A percentile compares a stretch with the other conserved stretches of the same genome.
Evolutionary conservation across 1,284 basidiomycete species (phyloP).

Genomic region (Ustilago esculenta): DNA sequence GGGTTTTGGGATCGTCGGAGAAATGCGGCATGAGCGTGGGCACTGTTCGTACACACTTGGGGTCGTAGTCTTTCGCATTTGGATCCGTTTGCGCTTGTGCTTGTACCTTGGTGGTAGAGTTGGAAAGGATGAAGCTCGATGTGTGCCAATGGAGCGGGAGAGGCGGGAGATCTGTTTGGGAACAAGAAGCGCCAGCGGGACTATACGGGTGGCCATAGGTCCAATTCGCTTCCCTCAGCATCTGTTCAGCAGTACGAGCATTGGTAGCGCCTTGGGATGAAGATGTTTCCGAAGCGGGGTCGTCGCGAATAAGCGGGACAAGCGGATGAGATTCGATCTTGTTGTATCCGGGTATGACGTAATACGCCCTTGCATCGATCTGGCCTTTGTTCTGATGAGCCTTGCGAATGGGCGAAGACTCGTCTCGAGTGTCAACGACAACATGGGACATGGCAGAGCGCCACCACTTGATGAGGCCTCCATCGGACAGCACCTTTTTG

Average conservation of each 20-base stretch:
- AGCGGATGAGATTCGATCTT: slow-evolving; percentile 57
- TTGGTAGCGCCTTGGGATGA: not conserved
- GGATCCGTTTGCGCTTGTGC: slow-evolving; percentile 14
- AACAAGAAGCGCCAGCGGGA: slow-evolving; percentile 15
- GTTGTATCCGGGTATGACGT: slow-evolving; percentile 61
- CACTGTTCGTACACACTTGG: slow-evolving; percentile 31
- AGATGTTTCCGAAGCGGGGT: not conserved
- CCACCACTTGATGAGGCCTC: slow-evolving; percentile 92
- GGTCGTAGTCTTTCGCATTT: slow-evolving; percentile 16
- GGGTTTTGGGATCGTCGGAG: slow-evolving; percentile 65
- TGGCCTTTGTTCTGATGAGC: not conserved
- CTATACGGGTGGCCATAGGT: slow-evolving; percentile 64
- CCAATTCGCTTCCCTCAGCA: slow-evolving; percentile 41
- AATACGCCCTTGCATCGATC: slow-evolving; percentile 51
- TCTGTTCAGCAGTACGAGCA: not conserved
- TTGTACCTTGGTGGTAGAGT: not conserved
- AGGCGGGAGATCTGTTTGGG: slow-evolving; percentile 27
- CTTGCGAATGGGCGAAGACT: slow-evolving; percentile 9
- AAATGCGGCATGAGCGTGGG: slow-evolving; percentile 65
- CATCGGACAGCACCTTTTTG: slow-evolving; percentile 82
- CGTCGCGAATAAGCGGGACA: slow-evolving; percentile 46
- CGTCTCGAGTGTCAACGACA: slow-evolving; percentile 16
- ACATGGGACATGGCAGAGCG: slow-evolving; percentile 68
- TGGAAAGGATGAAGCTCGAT: slow-evolving; percentile 17
- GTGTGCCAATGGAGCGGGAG: slow-evolving; percentile 51